Base-by-base conservation (phyloP, 345 rosid genomes). In the Eucalyptus erythrocorys region DNA sequence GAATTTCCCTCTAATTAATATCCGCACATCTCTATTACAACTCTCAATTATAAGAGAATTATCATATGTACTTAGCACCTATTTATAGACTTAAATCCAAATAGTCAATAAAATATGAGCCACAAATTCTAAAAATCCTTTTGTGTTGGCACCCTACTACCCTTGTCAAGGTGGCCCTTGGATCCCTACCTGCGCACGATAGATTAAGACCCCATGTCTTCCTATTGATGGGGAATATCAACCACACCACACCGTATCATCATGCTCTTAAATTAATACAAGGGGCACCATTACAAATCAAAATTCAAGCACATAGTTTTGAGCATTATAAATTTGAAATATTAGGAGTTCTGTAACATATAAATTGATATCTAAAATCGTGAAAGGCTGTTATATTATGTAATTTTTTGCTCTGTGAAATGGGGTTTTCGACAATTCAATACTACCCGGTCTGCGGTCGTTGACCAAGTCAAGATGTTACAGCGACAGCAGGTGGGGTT, bases 151-250 rank as follows among this genome's bases (percentile, higher is more conserved):
- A 8, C 64, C 64, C 7, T 11, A 27, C n/a, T 59, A 59, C 14
- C 66, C n/a, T 1, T 57, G 14, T 7, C 3, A 0, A 59, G 66
- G 66, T 59, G 15, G 7, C 32, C 66, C 66, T 7, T 27, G 0
- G n/a, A 57, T 27, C 13, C 15, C 13, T 27, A 0, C 24, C 3
- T 0, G 1, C 1, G 0, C n/a, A 5, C 7, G 13, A 26, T 10
- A 26, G 2, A 57, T 14, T 3, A 11, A 2, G 14, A 26, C n/a
- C 1, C 7, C 0, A 0, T 26, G 0, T 0, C 0, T 59, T 59
- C 7, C 11, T 59, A 59, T 27, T 0, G 2, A 27, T 11, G 3
- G 7, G 9, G 1, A 27, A 7, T 27, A 59, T 59, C 1, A 59
- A 59, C 14, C 14, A 59, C 7, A 59, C 14, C 15, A 27, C 2